phyloP scores from a whole-genome alignment of 129 eudicot species.

The Artemisia annua region DNA sequence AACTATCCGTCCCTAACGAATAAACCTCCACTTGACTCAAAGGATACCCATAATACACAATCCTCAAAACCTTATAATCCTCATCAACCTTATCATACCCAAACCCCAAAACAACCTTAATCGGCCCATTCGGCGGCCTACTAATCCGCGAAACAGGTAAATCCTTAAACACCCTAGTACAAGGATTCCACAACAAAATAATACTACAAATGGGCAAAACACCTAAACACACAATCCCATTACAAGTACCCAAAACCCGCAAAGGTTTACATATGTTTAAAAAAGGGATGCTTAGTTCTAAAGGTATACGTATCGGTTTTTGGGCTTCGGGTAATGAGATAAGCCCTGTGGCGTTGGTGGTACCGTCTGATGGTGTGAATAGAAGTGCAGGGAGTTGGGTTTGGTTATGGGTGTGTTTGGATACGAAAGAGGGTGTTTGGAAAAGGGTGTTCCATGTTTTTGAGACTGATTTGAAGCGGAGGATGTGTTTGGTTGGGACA shows the following conservation, averaged over 20 bases:
- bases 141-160: conserved; percentile 11
- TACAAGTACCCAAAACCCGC: conserved; percentile 18
- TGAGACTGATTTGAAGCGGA: conserved; percentile 32
- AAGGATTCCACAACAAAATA: conserved; percentile 32
- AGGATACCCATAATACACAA: conserved; percentile 25
- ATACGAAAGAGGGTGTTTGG: conserved; percentile 26
- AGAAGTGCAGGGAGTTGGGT: conserved; percentile 13
- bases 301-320: conserved; percentile 16
- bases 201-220: conserved; percentile 25
- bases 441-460: conserved; percentile 30
- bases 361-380: conserved; percentile 16
- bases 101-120: conserved; percentile 30
- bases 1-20: conserved; percentile 15
- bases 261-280: conserved; percentile 19
- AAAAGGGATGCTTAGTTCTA: conserved; percentile 18
- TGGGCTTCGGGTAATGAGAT: not conserved
- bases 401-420: conserved; percentile 25
- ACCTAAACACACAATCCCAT: conserved; percentile 28
- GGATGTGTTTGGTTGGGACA: conserved; percentile 23
- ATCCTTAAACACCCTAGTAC: conserved; percentile 32
- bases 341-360: not conserved
- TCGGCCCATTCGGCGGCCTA: conserved; percentile 24
- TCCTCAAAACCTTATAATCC: conserved; percentile 32
- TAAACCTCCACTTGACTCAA: conserved; percentile 30
- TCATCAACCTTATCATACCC: conserved; percentile 19